A percentile compares a stretch with the other conserved stretches of the same genome.
Evolutionary conservation across 768 basidiomycete genomes (phyloP).

Genomic region (Amanita jacksonii): DNA sequence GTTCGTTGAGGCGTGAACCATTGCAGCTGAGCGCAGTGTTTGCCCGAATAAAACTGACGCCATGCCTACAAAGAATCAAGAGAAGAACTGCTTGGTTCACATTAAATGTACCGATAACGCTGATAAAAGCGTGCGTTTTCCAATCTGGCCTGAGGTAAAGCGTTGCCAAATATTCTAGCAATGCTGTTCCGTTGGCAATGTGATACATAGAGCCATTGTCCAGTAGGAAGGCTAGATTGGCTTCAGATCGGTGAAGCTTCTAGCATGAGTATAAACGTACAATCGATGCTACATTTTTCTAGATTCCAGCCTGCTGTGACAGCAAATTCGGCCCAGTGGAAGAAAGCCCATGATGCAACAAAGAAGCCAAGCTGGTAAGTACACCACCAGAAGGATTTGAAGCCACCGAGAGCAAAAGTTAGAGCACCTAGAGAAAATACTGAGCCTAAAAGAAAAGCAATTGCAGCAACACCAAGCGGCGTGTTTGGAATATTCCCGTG

Average conservation of each 20-base stretch:
- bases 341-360: conserved; percentile 70
- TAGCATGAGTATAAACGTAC: conserved; percentile 38
- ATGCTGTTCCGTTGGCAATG: conserved; percentile 66
- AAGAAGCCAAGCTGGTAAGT: conserved; percentile 80
- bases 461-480: conserved; percentile 62
- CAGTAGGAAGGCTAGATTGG: conserved; percentile 71
- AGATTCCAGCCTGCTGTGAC: conserved; percentile 95
- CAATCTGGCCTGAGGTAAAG: conserved; percentile 55
- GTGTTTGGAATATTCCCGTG: conserved; percentile 80
- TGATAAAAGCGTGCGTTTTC: conserved; percentile 52
- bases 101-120: conserved; percentile 41
- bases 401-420: conserved; percentile 39
- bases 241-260: not conserved
- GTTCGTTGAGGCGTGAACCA: conserved; percentile 90
- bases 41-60: conserved; percentile 62
- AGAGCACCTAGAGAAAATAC: conserved; percentile 50
- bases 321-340: conserved; percentile 92
- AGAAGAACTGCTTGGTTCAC: not conserved
- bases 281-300: conserved; percentile 86
- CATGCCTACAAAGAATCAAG: conserved; percentile 39
- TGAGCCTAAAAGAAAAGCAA: conserved; percentile 82
- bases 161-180: conserved; percentile 71
- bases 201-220: conserved; percentile 87
- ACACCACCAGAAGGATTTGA: conserved; percentile 44
- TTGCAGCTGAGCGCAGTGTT: conserved; percentile 75